Base-by-base conservation (phyloP, 768 basidiomycete species). In the Porphyrellus cyaneotinctus region DNA sequence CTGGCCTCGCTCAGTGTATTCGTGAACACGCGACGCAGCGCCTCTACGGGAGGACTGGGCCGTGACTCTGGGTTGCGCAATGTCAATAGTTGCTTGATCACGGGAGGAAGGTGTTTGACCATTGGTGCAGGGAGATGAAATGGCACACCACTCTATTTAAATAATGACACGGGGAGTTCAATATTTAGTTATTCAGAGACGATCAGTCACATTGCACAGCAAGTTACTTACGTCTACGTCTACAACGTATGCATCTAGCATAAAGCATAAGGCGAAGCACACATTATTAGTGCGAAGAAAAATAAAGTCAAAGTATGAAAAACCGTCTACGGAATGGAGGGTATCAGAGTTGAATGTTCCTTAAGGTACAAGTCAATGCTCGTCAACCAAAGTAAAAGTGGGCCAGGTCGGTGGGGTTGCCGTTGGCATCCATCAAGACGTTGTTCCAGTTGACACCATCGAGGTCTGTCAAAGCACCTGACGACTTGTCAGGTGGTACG, bases 61-160 rank as follows among this genome's bases (percentile, higher is more conserved):
- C 78, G 75, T 28, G 78, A 73, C 47, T 80, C 72, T 20, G 83
- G 88, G 59, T 79, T 85, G 64, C 83, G 85, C 52, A 86, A 74
- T 35, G 80, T 80, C 68, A 88, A 68, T 47, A 88, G 75, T 18
- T 85, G 85, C 74, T 91, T 95, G 60, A 95, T 71, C 11, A 77
- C 63, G 2, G 83, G 75, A 2, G 89, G 81, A 22, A 94, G 73
- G 35, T 75, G 74, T 52, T 66, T 73, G 58, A 78, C 72, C 62
- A 69, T 70, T 47, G 57, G 49, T 50, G 43, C 32, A 33, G 23
- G 35, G 18, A 35, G 17, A 50, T 47, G 41, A 44, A 33, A 42
- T n/a, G 44, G 49, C 36, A 39, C 35, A 39, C 47, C 37, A 13
- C 24, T 17, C 7, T 15, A 23, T n/a, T n/a, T n/a, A n/a, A n/a